Conservation (phyloP, 2,329 filamentous ascomycete species). For the Nemania diffusa region DNA sequence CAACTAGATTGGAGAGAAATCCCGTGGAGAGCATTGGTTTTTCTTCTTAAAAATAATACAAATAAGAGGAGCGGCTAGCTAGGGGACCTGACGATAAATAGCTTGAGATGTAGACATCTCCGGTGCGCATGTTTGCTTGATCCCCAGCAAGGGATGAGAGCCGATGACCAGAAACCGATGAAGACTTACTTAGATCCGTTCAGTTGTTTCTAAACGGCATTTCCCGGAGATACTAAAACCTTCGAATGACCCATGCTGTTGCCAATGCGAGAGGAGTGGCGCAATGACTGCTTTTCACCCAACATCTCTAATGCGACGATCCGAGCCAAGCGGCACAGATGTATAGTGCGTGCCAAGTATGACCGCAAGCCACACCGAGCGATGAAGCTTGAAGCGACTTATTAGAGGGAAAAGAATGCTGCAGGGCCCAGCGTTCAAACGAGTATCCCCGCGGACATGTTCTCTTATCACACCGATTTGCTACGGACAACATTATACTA, state of each 20-base stretch:
- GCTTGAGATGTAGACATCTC: constrained; percentile 22
- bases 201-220: background rate
- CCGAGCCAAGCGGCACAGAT: constrained; percentile 11
- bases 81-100: constrained; percentile 3
- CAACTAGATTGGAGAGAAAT: background rate
- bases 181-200: background rate
- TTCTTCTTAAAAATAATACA: background rate
- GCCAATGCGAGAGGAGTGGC: constrained; percentile 14
- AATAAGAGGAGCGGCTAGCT: constrained; percentile 1
- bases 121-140: constrained; percentile 13
- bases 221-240: constrained; percentile 5
- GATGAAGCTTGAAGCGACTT: constrained; percentile 1
- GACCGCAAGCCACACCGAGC: background rate
- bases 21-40: background rate
- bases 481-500: constrained; percentile 31
- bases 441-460: constrained; percentile 33
- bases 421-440: background rate
- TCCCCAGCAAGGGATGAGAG: constrained; percentile 12
- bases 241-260: constrained; percentile 12
- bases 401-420: constrained; percentile 7
- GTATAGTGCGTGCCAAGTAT: constrained; percentile 10
- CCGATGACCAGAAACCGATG: constrained; percentile 2
- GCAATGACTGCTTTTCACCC: background rate
- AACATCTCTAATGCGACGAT: constrained; percentile 23
- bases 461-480: constrained; percentile 44